Base-by-base conservation (phyloP, 2,329 filamentous ascomycete species). In the Trichoderma pleuroti region DNA sequence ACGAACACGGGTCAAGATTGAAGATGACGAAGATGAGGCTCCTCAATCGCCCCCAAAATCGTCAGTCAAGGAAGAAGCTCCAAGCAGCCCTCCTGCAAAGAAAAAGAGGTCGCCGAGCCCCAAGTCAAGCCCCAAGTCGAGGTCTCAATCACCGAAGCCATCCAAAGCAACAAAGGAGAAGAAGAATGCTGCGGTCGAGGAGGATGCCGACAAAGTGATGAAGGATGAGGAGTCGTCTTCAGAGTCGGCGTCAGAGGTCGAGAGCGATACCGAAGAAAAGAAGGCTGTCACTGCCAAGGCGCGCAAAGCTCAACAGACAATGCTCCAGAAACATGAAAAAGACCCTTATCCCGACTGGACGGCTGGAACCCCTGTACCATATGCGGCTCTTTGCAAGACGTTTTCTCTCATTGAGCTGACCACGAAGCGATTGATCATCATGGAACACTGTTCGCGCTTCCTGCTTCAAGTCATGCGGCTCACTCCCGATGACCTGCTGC, bases 291-390 rank as follows among this genome's bases (percentile, higher is more conserved):
- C 89, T 63, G 90, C 89, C 54, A 94, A 97, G 80, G 90, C 90
- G 60, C 90, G 93, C 57, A 88, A 95, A 80, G 93, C 93, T 79
- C 88, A 95, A 12, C 94, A 97, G 79, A 89, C 89, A 10, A 92
- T 91, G 61, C 83, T 97, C 71, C 90, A 90, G 77, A 84, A 87
- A 21, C 88, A 86, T 65, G 84, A 82, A 49, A 92, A 93, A 74
- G 92, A 97, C 76, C 90, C 92, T n/a, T 98, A 95, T 80, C 94
- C 94, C 0, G 95, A 99, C 81, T 99, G 96, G 96, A 92, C 93
- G 79, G 84, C 92, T 60, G 94, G 94, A 60, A 88, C 92, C 61
- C 93, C 95, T 12, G 94, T 98, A 1, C 96, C 96, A 0, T 99
- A 98, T 77, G 95, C 94, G 30, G 96, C 96, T 14, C 86, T 99